These are phyloP conservation scores for Psilocybe subaeruginosa DNA, from an alignment of 768 basidiomycete species.

Conservation along the genomic window DNA sequence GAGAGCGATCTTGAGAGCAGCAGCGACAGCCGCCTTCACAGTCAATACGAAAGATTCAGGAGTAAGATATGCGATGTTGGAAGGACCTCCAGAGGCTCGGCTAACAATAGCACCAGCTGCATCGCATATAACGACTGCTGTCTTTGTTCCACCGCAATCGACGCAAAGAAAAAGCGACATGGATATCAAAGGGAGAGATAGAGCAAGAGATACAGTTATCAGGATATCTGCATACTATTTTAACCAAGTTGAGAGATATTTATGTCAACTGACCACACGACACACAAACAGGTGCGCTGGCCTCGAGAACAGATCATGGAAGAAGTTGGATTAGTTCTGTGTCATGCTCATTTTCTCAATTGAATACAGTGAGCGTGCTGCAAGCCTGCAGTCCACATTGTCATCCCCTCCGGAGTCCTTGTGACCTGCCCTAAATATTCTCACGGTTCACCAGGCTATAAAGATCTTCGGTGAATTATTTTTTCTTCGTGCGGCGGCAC, in stretches of 20 bases:
- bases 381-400: not conserved
- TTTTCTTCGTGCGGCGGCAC: constrained; percentile 79
- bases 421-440: constrained; percentile 41
- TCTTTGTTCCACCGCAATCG: constrained; percentile 91
- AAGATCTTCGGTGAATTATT: constrained; percentile 13
- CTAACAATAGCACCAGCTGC: constrained; percentile 61
- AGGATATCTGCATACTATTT: not conserved
- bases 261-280: constrained; percentile 14
- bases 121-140: constrained; percentile 72
- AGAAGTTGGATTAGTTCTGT: constrained; percentile 1
- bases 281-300: constrained; percentile 10
- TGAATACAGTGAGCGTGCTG: not conserved
- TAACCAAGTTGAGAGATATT: constrained; percentile 3
- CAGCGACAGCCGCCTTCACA: constrained; percentile 52
- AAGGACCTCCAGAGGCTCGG: constrained; percentile 73
- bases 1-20: constrained; percentile 41
- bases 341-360: not conserved
- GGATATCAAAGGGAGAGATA: not conserved
- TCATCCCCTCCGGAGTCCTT: not conserved
- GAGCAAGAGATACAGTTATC: not conserved
- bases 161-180: constrained; percentile 79
- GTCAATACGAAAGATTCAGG: constrained; percentile 58
- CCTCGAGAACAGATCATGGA: constrained; percentile 10
- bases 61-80: constrained; percentile 84
- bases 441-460: constrained; percentile 28